Conservation (phyloP, 352 stramenopile genomes). For the Globisporangium middletonii region DNA sequence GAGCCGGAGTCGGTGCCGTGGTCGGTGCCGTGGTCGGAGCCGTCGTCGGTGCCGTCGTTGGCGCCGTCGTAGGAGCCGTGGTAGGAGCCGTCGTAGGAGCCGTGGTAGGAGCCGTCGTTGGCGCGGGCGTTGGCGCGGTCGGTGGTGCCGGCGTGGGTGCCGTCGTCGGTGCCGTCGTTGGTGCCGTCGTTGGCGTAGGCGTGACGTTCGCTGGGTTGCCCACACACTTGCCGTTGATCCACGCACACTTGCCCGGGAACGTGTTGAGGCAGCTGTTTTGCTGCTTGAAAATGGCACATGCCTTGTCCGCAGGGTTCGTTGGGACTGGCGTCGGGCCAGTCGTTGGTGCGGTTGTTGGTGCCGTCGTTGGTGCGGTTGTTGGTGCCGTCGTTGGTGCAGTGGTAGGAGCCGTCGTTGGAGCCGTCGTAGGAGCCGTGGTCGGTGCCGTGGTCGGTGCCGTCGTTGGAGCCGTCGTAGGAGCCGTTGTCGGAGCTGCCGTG, state of each 20-base stretch:
- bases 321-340: not conserved
- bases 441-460: not conserved
- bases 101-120: not conserved
- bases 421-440: conserved; percentile 12
- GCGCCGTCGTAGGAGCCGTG: not conserved
- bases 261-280: conserved; percentile 20
- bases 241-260: conserved; percentile 20
- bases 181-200: conserved; percentile 1
- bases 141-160: not conserved
- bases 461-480: conserved; percentile 4
- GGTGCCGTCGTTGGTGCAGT: not conserved
- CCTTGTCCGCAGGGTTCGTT: conserved; percentile 1
- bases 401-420: conserved; percentile 11
- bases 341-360: not conserved
- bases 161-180: not conserved
- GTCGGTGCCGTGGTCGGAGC: not conserved
- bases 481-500: not conserved
- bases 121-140: not conserved
- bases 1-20: not conserved
- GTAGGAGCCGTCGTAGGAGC: not conserved
- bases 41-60: not conserved
- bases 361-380: not conserved
- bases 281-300: conserved; percentile 23
- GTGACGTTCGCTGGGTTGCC: conserved; percentile 9
- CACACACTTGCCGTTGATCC: conserved; percentile 13